Percentiles rank a stretch among this genome's conserved stretches.
These are phyloP conservation scores for Plasmodium knowlesi DNA, from an alignment of 169 alveolate species.

Conservation along the genomic window DNA sequence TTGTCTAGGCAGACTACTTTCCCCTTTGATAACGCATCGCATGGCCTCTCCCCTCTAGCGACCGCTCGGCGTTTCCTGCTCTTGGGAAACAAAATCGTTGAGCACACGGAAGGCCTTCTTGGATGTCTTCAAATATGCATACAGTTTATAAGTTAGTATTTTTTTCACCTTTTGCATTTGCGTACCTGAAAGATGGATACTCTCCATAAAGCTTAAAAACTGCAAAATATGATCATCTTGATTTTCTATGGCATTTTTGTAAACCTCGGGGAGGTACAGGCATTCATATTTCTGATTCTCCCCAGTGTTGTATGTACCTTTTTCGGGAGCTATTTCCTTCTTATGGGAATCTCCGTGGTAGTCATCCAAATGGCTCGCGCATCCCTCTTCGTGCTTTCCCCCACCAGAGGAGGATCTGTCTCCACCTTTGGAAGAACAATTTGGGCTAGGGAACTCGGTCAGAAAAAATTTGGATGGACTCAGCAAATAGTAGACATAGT, in stretches of 20 bases:
- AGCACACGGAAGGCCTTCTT: constrained; percentile 22
- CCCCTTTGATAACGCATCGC: background rate
- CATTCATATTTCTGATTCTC: constrained; percentile 27
- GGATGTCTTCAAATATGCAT: constrained; percentile 35
- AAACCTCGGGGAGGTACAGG: constrained; percentile 62
- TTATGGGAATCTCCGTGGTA: background rate
- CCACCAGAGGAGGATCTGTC: background rate
- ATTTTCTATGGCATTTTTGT: constrained; percentile 52
- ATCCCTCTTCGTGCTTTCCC: background rate
- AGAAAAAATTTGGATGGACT: constrained; percentile 44
- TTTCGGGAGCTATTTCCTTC: background rate
- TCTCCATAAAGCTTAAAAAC: constrained; percentile 23
- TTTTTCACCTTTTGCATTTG: constrained; percentile 54
- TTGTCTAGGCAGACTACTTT: background rate
- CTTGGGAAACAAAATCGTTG: background rate
- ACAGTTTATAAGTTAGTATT: constrained; percentile 50
- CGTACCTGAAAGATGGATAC: constrained; percentile 16
- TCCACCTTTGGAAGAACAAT: background rate
- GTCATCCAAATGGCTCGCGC: background rate
- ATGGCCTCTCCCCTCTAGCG: background rate
- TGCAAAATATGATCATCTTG: constrained; percentile 23
- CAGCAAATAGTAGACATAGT: constrained; percentile 55
- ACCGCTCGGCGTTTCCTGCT: background rate
- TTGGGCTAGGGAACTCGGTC: constrained; percentile 4
- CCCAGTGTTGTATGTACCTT: constrained; percentile 6